Evolutionary conservation across 2,329 filamentous ascomycete species (phyloP).

Genomic region (Bisporella sp.): DNA sequence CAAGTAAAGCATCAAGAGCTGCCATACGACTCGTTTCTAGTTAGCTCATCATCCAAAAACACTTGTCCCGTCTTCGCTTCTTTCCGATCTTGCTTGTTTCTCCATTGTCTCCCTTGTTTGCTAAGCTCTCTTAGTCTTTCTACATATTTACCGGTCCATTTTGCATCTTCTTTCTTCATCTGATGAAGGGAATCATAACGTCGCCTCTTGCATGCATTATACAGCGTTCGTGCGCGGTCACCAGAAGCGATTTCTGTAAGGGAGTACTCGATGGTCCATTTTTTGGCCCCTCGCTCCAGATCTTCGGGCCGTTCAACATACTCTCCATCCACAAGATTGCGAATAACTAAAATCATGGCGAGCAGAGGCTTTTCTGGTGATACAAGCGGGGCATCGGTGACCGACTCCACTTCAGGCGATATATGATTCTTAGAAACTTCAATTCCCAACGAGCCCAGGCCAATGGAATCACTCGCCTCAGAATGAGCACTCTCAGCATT

Average conservation of each 20-base stretch:
- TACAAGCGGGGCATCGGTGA: neutral
- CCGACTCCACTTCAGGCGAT: too few species aligned
- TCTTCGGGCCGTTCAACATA: slow-evolving; percentile 54
- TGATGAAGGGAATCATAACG: slow-evolving; percentile 39
- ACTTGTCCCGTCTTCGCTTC: slow-evolving; percentile 33
- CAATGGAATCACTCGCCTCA: too few species aligned
- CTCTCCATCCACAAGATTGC: slow-evolving; percentile 63
- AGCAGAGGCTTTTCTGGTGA: slow-evolving; percentile 8
- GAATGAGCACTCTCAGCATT: too few species aligned
- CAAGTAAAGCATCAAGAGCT: too few species aligned
- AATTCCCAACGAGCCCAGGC: too few species aligned
- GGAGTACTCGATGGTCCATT: slow-evolving; percentile 75
- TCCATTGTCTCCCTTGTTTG: slow-evolving; percentile 49
- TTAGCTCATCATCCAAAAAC: too few species aligned
- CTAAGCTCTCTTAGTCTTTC: slow-evolving; percentile 38
- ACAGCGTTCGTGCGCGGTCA: slow-evolving; percentile 41
- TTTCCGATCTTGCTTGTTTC: slow-evolving; percentile 44
- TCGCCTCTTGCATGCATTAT: slow-evolving; percentile 47
- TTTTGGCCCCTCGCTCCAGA: slow-evolving; percentile 33
- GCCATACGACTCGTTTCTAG: too few species aligned
- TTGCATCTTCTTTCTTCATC: slow-evolving; percentile 23
- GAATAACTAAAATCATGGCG: slow-evolving; percentile 60
- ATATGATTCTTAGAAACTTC: too few species aligned
- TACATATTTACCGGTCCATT: slow-evolving; percentile 22
- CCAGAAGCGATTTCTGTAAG: slow-evolving; percentile 53